These are phyloP conservation scores for Penicillium riverlandense DNA, from an alignment of 495 filamentous ascomycete genomes.

Conservation along the genomic window DNA sequence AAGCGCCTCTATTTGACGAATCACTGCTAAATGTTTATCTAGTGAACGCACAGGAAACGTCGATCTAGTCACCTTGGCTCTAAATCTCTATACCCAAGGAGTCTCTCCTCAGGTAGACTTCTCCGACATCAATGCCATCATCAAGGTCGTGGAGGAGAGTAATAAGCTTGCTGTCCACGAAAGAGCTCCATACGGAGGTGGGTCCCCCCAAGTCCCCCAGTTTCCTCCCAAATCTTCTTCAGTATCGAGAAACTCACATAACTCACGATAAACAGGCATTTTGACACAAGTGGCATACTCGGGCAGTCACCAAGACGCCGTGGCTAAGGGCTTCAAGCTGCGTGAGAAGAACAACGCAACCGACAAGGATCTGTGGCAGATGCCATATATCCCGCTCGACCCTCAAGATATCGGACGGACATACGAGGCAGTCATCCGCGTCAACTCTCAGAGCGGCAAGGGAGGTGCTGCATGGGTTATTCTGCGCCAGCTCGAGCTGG, in stretches of 20 bases:
- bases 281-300: conserved; percentile 49
- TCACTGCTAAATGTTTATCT: too few relatives aligned
- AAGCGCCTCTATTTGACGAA: too few relatives aligned
- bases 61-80: conserved; percentile 85
- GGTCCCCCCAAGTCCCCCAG: too few relatives aligned
- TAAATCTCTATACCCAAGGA: conserved; percentile 96
- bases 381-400: conserved; percentile 92
- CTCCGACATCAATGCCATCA: conserved; percentile 80
- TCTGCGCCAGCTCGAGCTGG: conserved; percentile 77
- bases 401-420: conserved; percentile 90
- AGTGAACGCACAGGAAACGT: conserved; percentile 89
- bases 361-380: conserved; percentile 56
- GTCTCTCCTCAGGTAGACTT: conserved; percentile 86
- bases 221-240: too few relatives aligned
- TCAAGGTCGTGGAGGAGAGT: conserved; percentile 82
- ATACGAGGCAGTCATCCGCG: conserved; percentile 95
- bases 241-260: too few relatives aligned
- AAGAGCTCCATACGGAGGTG: conserved; percentile 85
- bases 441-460: conserved; percentile 95
- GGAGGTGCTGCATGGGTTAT: conserved; percentile 95
- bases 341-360: conserved; percentile 53
- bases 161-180: conserved; percentile 94
- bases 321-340: conserved; percentile 88
- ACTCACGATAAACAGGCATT: too few relatives aligned
- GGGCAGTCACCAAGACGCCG: conserved; percentile 92